Conservation (phyloP, 306 rosid genomes). For the Acacia melanoxylon region DNA sequence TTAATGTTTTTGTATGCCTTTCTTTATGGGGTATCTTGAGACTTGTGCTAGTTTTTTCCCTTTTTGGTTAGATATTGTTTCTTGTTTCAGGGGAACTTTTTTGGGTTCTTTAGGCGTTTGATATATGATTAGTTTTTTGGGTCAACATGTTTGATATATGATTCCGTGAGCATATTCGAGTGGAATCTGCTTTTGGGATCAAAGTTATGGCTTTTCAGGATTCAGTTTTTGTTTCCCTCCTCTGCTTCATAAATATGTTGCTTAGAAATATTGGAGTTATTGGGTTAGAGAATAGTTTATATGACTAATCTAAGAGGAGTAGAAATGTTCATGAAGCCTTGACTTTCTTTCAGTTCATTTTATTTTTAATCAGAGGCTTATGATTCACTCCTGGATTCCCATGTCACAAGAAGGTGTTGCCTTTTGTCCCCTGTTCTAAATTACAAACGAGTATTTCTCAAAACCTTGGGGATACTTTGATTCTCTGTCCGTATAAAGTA, state of each 20-base stretch:
- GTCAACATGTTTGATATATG: not conserved
- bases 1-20: not conserved
- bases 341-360: not conserved
- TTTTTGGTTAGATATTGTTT: not conserved
- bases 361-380: not conserved
- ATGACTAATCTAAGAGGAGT: not conserved
- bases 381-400: constrained; percentile 7
- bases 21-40: not conserved
- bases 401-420: not conserved
- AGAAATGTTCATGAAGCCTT: not conserved
- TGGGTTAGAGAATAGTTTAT: not conserved
- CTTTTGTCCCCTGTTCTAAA: not conserved
- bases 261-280: not conserved
- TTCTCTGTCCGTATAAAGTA: not conserved
- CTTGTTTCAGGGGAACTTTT: not conserved
- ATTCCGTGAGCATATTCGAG: not conserved
- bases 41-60: not conserved
- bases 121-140: not conserved
- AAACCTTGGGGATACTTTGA: not conserved
- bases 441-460: not conserved
- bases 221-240: not conserved
- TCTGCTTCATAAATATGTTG: not conserved
- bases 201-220: not conserved
- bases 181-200: constrained; percentile 3
- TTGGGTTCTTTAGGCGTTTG: not conserved